Percentiles rank a stretch among this genome's conserved stretches.
These are phyloP conservation scores for Kodamaea laetipori DNA, from an alignment of 805 yeast genomes.

Conservation along the genomic window DNA sequence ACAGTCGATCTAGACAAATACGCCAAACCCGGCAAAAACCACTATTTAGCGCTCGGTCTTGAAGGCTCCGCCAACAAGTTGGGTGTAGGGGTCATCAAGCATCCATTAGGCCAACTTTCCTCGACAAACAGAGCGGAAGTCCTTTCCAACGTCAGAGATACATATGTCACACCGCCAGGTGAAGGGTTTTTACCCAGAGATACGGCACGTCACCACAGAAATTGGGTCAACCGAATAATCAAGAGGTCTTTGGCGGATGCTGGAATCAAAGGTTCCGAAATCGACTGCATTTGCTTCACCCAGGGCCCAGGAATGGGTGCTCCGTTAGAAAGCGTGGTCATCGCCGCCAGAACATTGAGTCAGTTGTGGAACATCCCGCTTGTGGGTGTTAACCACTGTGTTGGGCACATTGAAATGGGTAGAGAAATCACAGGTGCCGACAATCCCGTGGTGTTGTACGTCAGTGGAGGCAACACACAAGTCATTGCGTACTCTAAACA, in stretches of 20 bases:
- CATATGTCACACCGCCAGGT: conserved; percentile 96
- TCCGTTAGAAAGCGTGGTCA: conserved; percentile 88
- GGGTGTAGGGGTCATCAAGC: conserved; percentile 90
- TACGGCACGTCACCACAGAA: conserved; percentile 93
- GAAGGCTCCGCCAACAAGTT: conserved; percentile 98
- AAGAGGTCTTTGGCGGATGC: conserved; percentile 68
- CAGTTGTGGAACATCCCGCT: conserved; percentile 81
- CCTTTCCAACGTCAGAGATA: conserved; percentile 88
- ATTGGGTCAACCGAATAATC: conserved; percentile 86
- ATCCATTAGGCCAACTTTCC: conserved; percentile 59
- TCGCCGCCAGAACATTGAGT: conserved; percentile 85
- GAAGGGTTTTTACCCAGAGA: conserved; percentile 97
- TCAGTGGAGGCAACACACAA: conserved; percentile 98
- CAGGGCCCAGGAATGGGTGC: conserved; percentile 99
- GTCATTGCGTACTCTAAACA: conserved; percentile 95
- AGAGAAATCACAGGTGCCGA: conserved; percentile 95
- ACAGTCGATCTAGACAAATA: conserved; percentile 51
- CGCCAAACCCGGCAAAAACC: conserved; percentile 44
- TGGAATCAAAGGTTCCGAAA: conserved; percentile 47
- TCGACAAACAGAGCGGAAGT: conserved; percentile 68
- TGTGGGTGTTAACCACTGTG: conserved; percentile 95
- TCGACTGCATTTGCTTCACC: conserved; percentile 88
- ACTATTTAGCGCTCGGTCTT: conserved; percentile 79
- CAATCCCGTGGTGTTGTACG: conserved; percentile 96
- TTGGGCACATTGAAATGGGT: conserved; percentile 99